Conservation (phyloP, 306 rosid species). For the Trifolium dubium region DNA sequence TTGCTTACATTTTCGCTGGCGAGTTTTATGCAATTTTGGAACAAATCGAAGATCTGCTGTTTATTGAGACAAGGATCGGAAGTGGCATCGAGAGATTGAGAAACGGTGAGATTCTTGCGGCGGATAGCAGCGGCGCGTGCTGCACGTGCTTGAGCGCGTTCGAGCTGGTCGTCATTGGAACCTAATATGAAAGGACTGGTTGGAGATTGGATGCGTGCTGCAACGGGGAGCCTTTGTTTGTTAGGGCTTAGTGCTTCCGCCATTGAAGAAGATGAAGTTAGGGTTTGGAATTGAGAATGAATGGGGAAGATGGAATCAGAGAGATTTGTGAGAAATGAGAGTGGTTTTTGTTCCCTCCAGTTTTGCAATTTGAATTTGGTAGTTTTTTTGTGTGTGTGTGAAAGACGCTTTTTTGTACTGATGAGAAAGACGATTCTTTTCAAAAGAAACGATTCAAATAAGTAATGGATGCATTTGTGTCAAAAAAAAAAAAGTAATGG, state of each 20-base stretch:
- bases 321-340: slow-evolving; percentile 17
- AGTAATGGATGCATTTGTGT: too few species aligned
- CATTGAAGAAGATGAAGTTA: slow-evolving; percentile 51
- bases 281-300: slow-evolving; percentile 35
- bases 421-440: background rate
- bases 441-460: too few species aligned
- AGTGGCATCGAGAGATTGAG: slow-evolving; percentile 35
- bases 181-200: slow-evolving; percentile 81
- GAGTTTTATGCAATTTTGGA: slow-evolving; percentile 96
- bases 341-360: slow-evolving; percentile 68
- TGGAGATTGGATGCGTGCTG: slow-evolving; percentile 84
- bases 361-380: slow-evolving; percentile 45
- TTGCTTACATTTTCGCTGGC: slow-evolving; percentile 85
- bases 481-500: too few species aligned
- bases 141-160: slow-evolving; percentile 90
- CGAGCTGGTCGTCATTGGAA: slow-evolving; percentile 88
- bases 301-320: slow-evolving; percentile 16
- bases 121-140: slow-evolving; percentile 91
- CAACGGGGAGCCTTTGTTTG: slow-evolving; percentile 65
- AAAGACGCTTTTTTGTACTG: too few species aligned
- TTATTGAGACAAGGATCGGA: slow-evolving; percentile 65
- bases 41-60: slow-evolving; percentile 85
- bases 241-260: slow-evolving; percentile 76
- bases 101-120: slow-evolving; percentile 54
- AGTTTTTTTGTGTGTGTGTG: background rate